A percentile compares a stretch with the other conserved stretches of the same genome.
Evolutionary conservation across 75 land plant species (phyloP).

Genomic region (Chamaecyparis obtusa): DNA sequence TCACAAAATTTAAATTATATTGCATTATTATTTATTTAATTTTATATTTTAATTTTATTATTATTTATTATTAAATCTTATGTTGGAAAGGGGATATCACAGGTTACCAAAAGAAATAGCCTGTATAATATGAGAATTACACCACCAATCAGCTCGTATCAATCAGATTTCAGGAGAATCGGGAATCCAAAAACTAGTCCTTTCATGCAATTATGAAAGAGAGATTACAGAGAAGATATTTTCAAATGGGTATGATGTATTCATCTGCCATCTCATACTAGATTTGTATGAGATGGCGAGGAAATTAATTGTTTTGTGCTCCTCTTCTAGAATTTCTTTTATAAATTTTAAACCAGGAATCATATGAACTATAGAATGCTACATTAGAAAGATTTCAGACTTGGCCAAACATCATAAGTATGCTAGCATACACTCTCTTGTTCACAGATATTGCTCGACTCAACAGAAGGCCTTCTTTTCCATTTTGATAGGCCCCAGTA

Average conservation of each 20-base stretch:
- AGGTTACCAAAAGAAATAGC: no score
- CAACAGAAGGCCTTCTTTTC: not conserved
- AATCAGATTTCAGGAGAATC: not conserved
- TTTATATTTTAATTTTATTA: no score
- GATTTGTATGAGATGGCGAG: not conserved
- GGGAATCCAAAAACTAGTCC: not conserved
- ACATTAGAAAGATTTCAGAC: not conserved
- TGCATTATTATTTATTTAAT: no score
- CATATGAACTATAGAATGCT: not conserved
- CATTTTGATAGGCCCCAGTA: not conserved
- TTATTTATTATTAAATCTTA: no score
- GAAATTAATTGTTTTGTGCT: no score
- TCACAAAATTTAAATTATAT: no score
- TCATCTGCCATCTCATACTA: not conserved
- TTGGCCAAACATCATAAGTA: not conserved
- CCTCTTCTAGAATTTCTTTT: no score
- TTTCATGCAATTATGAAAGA: not conserved
- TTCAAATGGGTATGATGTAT: not conserved
- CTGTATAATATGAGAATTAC: no score
- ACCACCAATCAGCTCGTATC: not conserved
- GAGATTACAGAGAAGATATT: not conserved
- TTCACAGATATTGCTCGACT: not conserved
- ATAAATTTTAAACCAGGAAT: not conserved
- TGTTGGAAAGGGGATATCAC: no score
- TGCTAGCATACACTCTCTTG: not conserved